These are phyloP conservation scores for Takakia lepidozioides DNA, from an alignment of 225 moss, liverwort and hornwort species.

Conservation along the genomic window DNA sequence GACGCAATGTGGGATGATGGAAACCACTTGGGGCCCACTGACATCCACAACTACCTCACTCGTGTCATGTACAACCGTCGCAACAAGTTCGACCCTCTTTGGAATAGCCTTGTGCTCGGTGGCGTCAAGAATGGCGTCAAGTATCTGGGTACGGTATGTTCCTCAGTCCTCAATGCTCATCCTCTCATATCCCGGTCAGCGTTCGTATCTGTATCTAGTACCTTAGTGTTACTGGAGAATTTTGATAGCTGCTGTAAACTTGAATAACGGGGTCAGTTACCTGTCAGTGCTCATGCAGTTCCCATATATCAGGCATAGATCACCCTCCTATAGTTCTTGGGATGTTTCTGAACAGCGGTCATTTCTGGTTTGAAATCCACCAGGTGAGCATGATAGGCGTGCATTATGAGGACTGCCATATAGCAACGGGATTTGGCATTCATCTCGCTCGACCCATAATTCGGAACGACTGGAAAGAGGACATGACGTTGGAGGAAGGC, in stretches of 20 bases:
- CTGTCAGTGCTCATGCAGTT: too few relatives aligned
- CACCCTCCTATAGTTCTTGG: too few relatives aligned
- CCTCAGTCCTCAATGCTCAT: too few relatives aligned
- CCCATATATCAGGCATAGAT: too few relatives aligned
- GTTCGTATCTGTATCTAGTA: too few relatives aligned
- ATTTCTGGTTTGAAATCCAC: too few relatives aligned
- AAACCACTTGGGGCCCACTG: slow-evolving; percentile 70
- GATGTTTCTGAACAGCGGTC: too few relatives aligned
- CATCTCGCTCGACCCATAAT: slow-evolving; percentile 87
- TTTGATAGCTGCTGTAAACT: too few relatives aligned
- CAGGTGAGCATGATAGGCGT: slow-evolving; percentile 96
- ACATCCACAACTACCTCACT: slow-evolving; percentile 81
- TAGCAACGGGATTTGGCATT: slow-evolving; percentile 85
- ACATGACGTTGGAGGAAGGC: slow-evolving; percentile 84
- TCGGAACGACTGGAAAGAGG: slow-evolving; percentile 75
- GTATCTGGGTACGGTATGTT: slow-evolving; percentile 73
- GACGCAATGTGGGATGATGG: slow-evolving; percentile 98
- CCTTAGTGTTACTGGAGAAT: too few relatives aligned
- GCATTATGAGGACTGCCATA: slow-evolving; percentile 80
- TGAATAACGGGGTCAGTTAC: too few relatives aligned
- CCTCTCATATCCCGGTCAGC: too few relatives aligned
- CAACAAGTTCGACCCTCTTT: slow-evolving; percentile 88
- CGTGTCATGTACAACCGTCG: slow-evolving; percentile 91
- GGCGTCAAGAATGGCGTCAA: slow-evolving; percentile 82
- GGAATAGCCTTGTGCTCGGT: slow-evolving; percentile 83